Conservation (phyloP, 2,329 filamentous ascomycete genomes). For the Phyllosticta citrichinensis region DNA sequence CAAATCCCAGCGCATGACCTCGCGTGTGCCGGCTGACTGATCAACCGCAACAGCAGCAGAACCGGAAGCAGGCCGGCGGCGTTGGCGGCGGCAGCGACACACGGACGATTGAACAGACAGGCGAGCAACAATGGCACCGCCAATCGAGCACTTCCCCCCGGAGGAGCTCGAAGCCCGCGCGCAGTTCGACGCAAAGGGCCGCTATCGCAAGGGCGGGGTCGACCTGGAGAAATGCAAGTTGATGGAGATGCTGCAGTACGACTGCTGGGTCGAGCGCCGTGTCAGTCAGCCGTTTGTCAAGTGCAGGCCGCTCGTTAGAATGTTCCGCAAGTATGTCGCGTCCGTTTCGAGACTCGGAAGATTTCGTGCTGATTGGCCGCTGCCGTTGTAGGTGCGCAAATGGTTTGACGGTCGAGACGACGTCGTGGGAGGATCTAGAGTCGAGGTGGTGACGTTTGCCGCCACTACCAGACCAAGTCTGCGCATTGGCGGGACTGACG, state of each 20-base stretch:
- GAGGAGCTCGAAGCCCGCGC: constrained; percentile 41
- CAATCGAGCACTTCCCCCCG: constrained; percentile 43
- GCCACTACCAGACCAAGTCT: constrained; percentile 4
- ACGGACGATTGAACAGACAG: not conserved
- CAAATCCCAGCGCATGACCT: constrained; percentile 9
- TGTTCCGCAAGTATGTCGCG: constrained; percentile 47
- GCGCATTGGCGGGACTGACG: not conserved
- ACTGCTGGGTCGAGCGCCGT: constrained; percentile 42
- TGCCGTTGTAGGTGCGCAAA: constrained; percentile 35
- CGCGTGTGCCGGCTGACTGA: not conserved
- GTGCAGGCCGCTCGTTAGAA: constrained; percentile 48
- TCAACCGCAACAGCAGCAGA: not conserved
- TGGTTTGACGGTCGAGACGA: constrained; percentile 52
- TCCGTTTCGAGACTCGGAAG: not conserved
- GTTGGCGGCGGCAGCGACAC: not conserved
- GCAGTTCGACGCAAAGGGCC: constrained; percentile 41
- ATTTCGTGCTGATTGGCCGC: constrained; percentile 12
- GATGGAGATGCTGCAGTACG: constrained; percentile 52
- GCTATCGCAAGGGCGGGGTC: constrained; percentile 43
- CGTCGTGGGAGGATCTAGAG: constrained; percentile 45
- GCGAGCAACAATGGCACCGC: constrained; percentile 41
- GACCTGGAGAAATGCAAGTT: constrained; percentile 46
- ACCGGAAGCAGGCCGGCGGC: not conserved
- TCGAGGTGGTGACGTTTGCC: constrained; percentile 11
- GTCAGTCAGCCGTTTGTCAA: constrained; percentile 34